Evolutionary conservation across 192 early-diverging fungal genomes (phyloP), one percentile per base, ranked within the genome.

Genomic region (Diversispora eburnea): DNA sequence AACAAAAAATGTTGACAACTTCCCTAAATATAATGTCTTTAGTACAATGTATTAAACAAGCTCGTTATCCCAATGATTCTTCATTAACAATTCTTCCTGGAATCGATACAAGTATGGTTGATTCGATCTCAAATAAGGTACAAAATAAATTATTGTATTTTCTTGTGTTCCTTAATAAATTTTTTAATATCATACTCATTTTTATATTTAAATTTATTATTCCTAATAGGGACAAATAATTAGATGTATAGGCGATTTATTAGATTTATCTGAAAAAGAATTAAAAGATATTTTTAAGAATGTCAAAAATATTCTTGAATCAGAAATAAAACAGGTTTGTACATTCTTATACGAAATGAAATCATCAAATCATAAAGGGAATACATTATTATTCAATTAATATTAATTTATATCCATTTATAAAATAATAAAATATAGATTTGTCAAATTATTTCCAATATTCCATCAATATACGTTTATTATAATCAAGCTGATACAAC

Each of bases 1-100:
- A 88, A 57, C 79, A 85, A 70, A 96, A 94, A 0, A 85, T 85
- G 49, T 60, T 93, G 61, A 71, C 68, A 4, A 88, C 88, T 0
- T 80, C 86, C 48, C 61, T 95, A 61, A 90, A 89, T 1, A 81
- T 90, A 17, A 94, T 98, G 88, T 84, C 86, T 61, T 82, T 95
- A 69, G 80, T 95, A 70, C 96, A 99, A 83, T 92, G 91, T 51
- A 85, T 98, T 73, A 98, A 98, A 82, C 96, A 97, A 80, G 96
- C 91, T 1, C 81, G 85, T 1, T 94, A 94, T 93, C 84, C 87
- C 3, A 81, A 88, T 0, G 88, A 93, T 42, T 95, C 94, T 10
- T 77, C 84, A 0, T 75, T 99, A 15, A 68, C 90, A 55, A 91
- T 89, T 48, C 71, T 95, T 43, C 91, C 93, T 71, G 74, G 81